Conservation (phyloP, 2,329 filamentous ascomycete genomes). For the Aspergillus awamori region DNA sequence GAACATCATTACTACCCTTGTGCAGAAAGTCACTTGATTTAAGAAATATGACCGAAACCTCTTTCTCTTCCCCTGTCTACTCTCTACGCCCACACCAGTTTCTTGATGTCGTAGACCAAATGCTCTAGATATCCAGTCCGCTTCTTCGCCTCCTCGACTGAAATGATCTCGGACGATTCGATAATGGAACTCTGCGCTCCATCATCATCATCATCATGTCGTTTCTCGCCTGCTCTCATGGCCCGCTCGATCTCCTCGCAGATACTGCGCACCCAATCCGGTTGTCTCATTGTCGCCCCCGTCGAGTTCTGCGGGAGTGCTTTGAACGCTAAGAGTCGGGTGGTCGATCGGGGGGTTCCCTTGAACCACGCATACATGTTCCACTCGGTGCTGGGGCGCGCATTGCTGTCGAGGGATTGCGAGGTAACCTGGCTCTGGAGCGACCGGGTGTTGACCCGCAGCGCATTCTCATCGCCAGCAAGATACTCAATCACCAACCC, state of each 20-base stretch:
- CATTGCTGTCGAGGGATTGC: constrained; percentile 30
- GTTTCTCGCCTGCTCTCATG: constrained; percentile 53
- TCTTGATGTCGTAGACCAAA: constrained; percentile 87
- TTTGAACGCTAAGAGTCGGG: constrained; percentile 48
- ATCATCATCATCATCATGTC: constrained; percentile 25
- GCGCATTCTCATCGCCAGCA: constrained; percentile 69
- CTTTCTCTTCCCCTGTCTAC: not conserved
- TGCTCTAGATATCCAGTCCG: constrained; percentile 86
- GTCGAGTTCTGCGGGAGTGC: constrained; percentile 35
- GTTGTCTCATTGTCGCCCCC: constrained; percentile 45
- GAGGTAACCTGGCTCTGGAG: constrained; percentile 62
- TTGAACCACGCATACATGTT: constrained; percentile 47
- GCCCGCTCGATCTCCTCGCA: constrained; percentile 76
- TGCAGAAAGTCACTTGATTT: not conserved
- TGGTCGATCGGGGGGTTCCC: constrained; percentile 30
- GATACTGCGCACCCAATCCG: constrained; percentile 63
- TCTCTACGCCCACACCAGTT: constrained; percentile 75
- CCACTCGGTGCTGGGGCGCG: constrained; percentile 40
- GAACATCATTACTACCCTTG: not conserved
- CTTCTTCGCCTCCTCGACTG: constrained; percentile 78
- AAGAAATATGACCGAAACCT: not conserved
- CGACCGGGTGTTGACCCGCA: constrained; percentile 82
- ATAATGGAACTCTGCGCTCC: constrained; percentile 38
- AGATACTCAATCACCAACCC: constrained; percentile 81
- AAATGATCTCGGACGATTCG: constrained; percentile 73